Conservation (phyloP, 2,329 filamentous ascomycete genomes). For the Colletotrichum spaethianum region DNA sequence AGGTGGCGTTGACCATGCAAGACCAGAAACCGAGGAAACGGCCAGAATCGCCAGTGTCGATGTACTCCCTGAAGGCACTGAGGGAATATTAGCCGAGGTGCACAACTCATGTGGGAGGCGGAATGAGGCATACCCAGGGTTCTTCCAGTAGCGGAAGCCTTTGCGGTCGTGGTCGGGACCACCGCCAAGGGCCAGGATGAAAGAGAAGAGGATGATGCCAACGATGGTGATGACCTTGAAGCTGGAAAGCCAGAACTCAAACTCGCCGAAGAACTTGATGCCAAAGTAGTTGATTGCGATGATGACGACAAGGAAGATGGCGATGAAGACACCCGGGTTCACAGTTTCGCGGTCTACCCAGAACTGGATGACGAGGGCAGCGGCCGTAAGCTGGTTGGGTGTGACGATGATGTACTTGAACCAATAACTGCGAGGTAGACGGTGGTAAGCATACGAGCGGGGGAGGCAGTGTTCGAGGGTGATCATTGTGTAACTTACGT, state of each 20-base stretch:
- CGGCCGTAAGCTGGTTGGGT: slow-evolving; percentile 87
- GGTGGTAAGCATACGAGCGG: slow-evolving; percentile 75
- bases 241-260: slow-evolving; percentile 73
- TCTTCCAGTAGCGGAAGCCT: slow-evolving; percentile 77
- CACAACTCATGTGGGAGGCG: too few species aligned
- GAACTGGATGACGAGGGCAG: slow-evolving; percentile 83
- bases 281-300: slow-evolving; percentile 78
- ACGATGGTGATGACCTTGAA: slow-evolving; percentile 79
- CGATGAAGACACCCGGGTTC: slow-evolving; percentile 86
- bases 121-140: slow-evolving; percentile 63
- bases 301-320: slow-evolving; percentile 76
- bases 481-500: slow-evolving; percentile 61
- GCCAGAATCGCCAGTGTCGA: slow-evolving; percentile 59
- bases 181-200: slow-evolving; percentile 76
- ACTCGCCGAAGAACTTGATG: slow-evolving; percentile 78
- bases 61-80: slow-evolving; percentile 65
- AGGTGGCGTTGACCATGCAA: slow-evolving; percentile 82
- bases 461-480: background rate
- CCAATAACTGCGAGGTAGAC: slow-evolving; percentile 70
- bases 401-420: slow-evolving; percentile 89
- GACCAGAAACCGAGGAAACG: slow-evolving; percentile 77
- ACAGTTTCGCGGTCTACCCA: slow-evolving; percentile 78
- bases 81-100: slow-evolving; percentile 7
- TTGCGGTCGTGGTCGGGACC: slow-evolving; percentile 73
- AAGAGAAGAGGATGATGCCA: slow-evolving; percentile 75